Base-by-base conservation (phyloP, 2,329 filamentous ascomycete genomes). In the Hymenoscyphus occultus region DNA sequence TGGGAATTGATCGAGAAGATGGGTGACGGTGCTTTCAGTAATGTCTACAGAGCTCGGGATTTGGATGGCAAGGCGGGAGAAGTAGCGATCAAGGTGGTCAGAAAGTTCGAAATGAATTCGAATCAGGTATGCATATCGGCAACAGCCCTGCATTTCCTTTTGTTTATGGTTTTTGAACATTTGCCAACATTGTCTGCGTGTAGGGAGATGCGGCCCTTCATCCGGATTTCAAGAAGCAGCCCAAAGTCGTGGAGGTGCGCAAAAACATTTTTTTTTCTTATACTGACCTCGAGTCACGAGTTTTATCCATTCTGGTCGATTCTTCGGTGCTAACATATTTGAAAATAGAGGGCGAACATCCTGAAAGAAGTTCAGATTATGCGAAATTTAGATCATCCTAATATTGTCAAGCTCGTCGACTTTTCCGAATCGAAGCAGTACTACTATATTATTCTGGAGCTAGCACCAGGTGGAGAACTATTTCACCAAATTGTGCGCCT, bases 341-440 rank as follows among this genome's bases (percentile, higher is more conserved):
- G 61, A 39, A 57, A 61, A 57, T 77, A 99, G 95, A 86, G 95
- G 80, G 92, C 94, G 69, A 99, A 98, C 75, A 98, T 99, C 70
- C 81, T 99, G 67, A 99, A 99, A 80, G 95, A 99, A 78, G 95
- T 99, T 14, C 92, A 97, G 74, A 99, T 99, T 72, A 99, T 99
- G 94, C 92, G 93, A 69, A 91, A 96, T 74, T 84, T 99, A 59
- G 93, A 98, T 70, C 95, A 99, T 72, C 93, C 94, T 68, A 98
- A 98, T 76, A 95, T 99, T 67, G 88, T 97, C 77, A 94, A 92
- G 76, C 86, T 99, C 65, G 84, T 98, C 73, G 92, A 97, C 74
- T 98, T 98, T 76, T 90, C 90, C 69, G 95, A 99, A 78, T 96
- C 93, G 0, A 85, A 86, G 65, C 93, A 98, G 77, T 97, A 97